A percentile compares a stretch with the other conserved stretches of the same genome.
Evolutionary conservation across 306 rosid species (phyloP).

Genomic region (Gleditsia sinensis): DNA sequence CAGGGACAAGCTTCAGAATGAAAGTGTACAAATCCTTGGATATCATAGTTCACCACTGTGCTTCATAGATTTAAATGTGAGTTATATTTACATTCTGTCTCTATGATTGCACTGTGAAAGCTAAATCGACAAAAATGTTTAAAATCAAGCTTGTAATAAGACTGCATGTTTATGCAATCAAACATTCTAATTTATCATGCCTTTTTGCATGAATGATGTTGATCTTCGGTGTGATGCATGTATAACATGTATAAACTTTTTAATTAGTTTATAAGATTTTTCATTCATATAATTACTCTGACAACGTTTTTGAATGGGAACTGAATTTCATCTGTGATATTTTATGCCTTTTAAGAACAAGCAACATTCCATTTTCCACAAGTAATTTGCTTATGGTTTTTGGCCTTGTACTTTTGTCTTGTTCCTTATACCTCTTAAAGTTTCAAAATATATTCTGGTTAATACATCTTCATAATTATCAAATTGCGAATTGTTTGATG

Average conservation of each 20-base stretch:
- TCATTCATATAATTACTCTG: no score
- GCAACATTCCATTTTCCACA: not conserved
- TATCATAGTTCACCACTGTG: slow-evolving; percentile 70
- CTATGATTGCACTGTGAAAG: slow-evolving; percentile 8
- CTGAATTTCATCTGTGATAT: no score
- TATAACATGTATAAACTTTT: no score
- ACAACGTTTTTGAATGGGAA: no score
- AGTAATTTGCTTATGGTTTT: slow-evolving; percentile 21
- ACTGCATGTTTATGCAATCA: not conserved
- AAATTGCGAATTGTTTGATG: slow-evolving; percentile 28
- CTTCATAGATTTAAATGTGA: slow-evolving; percentile 72
- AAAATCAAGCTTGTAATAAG: not conserved
- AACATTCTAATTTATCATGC: not conserved
- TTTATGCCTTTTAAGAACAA: not conserved
- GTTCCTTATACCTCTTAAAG: slow-evolving; percentile 2
- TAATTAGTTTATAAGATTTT: no score
- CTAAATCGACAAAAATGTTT: slow-evolving; percentile 15
- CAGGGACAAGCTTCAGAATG: slow-evolving; percentile 79
- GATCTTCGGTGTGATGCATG: no score
- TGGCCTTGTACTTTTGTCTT: slow-evolving; percentile 12
- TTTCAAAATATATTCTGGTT: not conserved
- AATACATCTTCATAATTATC: slow-evolving; percentile 1
- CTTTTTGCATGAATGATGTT: no score
- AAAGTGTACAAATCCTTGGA: slow-evolving; percentile 64
- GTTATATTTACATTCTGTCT: slow-evolving; percentile 40